phyloP scores from a whole-genome alignment of 805 yeast species.

The Wickerhamiella hasegawae region DNA sequence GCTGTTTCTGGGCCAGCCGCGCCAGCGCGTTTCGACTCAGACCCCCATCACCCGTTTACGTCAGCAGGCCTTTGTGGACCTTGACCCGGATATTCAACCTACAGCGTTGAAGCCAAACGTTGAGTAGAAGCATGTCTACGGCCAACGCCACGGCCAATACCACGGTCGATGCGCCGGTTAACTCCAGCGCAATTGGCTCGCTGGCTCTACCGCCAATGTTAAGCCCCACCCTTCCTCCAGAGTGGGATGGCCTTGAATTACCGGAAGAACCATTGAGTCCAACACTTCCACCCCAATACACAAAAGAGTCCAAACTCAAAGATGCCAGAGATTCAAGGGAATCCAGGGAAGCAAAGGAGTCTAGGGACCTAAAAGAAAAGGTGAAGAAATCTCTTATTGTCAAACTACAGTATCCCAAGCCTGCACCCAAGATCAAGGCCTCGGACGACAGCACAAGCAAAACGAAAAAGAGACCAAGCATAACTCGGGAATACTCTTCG shows the following conservation, averaged over 20 bases:
- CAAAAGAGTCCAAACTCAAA: too few species aligned
- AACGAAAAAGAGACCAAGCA: neutral
- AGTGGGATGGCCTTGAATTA: conserved; percentile 16
- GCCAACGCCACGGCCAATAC: too few species aligned
- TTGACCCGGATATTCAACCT: too few species aligned
- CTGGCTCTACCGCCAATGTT: conserved; percentile 21
- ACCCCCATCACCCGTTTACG: too few species aligned
- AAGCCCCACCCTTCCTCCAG: conserved; percentile 24
- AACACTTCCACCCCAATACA: conserved; percentile 24
- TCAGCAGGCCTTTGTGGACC: too few species aligned
- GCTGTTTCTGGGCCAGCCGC: too few species aligned
- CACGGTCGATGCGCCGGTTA: too few species aligned
- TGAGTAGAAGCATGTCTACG: too few species aligned
- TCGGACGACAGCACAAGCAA: neutral
- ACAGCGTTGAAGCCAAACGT: too few species aligned
- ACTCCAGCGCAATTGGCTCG: too few species aligned
- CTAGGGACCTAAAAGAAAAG: neutral
- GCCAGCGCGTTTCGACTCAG: too few species aligned
- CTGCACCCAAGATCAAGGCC: neutral
- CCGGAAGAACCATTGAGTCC: conserved; percentile 25
- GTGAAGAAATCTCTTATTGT: conserved; percentile 1
- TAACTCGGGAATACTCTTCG: neutral
- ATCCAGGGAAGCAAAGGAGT: neutral
- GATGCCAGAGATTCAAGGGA: too few species aligned
- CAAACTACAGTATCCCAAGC: neutral